Evolutionary conservation across 345 rosid genomes (phyloP), one percentile per base, ranked within the genome.

Genomic region (Eutrema japonicum): DNA sequence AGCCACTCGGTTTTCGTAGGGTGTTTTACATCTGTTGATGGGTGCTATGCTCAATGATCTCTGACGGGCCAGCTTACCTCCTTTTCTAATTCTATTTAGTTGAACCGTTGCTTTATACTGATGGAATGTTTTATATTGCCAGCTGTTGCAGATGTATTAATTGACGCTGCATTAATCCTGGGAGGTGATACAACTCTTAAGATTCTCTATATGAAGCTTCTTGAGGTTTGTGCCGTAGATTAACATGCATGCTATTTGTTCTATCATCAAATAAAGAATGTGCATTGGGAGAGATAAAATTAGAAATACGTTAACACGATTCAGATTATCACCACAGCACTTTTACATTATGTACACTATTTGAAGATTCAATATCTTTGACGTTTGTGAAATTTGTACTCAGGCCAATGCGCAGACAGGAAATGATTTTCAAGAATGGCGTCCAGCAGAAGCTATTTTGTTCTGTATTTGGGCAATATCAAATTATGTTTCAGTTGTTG

Each of bases 71-170:
- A 26, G 36, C 29, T 73, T 55, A 8, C 53, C 77, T 45, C 68
- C 38, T 43, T 53, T 50, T 52, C 33, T 75, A 52, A 55, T 61
- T 69, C 36, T 47, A 43, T 53, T 55, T 70, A 36, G 10, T 60
- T 64, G 56, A 32, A 57, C 37, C 29, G 5, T 65, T 41, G 37
- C 57, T 49, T 46, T 58, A 16, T 42, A 68, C 83, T 88, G 76
- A 89, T 67, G 33, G 69, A 77, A 56, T 81, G 53, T 81, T 62
- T 78, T 71, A 71, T 85, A 76, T 78, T 83, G 59, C 64, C 84
- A 95, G 99, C 97, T 86, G 96, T 92, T 76, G 97, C 96, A 82
- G 98, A 95, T 76, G 97, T 90, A 64, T 80, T 95, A 82, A 85
- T 76, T 27, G 98, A 95, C 74, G 97, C 96, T 42, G 99, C 99